These are phyloP conservation scores for Tylopilus sp. DNA, from an alignment of 768 basidiomycete species.

Conservation along the genomic window DNA sequence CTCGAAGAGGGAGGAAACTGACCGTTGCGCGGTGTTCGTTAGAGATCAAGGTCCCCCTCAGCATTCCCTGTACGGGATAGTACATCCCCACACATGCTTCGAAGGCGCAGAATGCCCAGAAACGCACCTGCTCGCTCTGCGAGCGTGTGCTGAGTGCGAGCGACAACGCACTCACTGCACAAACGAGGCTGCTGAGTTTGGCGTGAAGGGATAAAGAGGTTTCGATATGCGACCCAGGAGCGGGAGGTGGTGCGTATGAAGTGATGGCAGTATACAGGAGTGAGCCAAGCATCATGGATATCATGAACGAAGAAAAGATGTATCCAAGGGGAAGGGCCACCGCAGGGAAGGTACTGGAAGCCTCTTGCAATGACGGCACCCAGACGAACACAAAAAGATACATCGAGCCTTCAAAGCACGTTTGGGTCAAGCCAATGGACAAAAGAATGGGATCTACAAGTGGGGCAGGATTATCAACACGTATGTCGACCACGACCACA, in stretches of 20 bases:
- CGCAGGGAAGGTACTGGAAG: conserved; percentile 35
- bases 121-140: conserved; percentile 46
- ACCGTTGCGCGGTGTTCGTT: conserved; percentile 77
- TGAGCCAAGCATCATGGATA: conserved; percentile 80
- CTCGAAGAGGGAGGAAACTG: conserved; percentile 16
- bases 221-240: conserved; percentile 21
- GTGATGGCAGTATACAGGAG: conserved; percentile 58
- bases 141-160: conserved; percentile 49
- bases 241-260: conserved; percentile 27
- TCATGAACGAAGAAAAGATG: conserved; percentile 80
- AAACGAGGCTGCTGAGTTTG: conserved; percentile 62
- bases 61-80: conserved; percentile 74
- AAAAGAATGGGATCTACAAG: conserved; percentile 57
- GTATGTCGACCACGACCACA: not conserved
- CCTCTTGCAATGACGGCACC: conserved; percentile 74
- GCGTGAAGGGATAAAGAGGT: conserved; percentile 58
- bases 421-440: conserved; percentile 68
- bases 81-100: conserved; percentile 80
- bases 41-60: conserved; percentile 60
- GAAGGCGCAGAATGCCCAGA: conserved; percentile 72
- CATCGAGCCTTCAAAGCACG: conserved; percentile 83
- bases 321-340: conserved; percentile 63
- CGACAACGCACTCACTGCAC: conserved; percentile 54
- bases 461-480: not conserved
- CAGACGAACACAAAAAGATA: conserved; percentile 83